Evolutionary conservation across 169 alveolate species (phyloP), one percentile per base, ranked within the genome.

Genomic region (Sarcocystis neurona): DNA sequence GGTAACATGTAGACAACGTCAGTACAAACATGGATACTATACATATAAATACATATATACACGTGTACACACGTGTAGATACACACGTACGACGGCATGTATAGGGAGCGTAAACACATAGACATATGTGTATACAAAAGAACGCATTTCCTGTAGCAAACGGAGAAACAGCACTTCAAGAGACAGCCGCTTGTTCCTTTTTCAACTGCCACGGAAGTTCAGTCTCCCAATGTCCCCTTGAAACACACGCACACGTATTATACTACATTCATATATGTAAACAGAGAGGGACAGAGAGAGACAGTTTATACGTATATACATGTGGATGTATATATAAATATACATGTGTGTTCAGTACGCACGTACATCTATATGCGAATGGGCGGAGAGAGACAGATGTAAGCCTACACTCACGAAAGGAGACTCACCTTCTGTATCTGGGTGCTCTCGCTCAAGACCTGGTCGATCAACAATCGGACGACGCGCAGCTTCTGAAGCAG

Each of bases 361-460:
- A 70, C 53, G 30, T 53, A 20, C 63, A 20, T 10, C 30, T 53
- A 20, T 53, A 10, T 53, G 63, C 63, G 63, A 12, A 20, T 20
- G 20, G 63, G n/a, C 39, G 39, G 37, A 44, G 10, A 37, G 27
- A 27, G 6, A n/a, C n/a, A 10, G 43, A 37, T 44, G 10, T 70
- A n/a, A n/a, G 77, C 77, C 77, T 10, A 10, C 15, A 63, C 63
- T 53, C 30, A 10, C 63, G 10, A 53, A 10, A 10, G 15, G 23
- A n/a, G n/a, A n/a, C 86, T 47, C 50, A 79, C 86, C 68, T 56
- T n/a, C 44, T 30, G 47, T 27, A 79, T 50, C 50, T 79, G 86
- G 30, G 86, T 70, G 74, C 86, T 79, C 53, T 79, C 86, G 46
- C 70, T 44, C 75, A 79, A 10, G 58, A 48, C 86, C 44, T 44